A percentile compares a stretch with the other conserved stretches of the same genome.
Conservation (phyloP, 2,329 filamentous ascomycete species). For the Neoascochyta sp. region DNA sequence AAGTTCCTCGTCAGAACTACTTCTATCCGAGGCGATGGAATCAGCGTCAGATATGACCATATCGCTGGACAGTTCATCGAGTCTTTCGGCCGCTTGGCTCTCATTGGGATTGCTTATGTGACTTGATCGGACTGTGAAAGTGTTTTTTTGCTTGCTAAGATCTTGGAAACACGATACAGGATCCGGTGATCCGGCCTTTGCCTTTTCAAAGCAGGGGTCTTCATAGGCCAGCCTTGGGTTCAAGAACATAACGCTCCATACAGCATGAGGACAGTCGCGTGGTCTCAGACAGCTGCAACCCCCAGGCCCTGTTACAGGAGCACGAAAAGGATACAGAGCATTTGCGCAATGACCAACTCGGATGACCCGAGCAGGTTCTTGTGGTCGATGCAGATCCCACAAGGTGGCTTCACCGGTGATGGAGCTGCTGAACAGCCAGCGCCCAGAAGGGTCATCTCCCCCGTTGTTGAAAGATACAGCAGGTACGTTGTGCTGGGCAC, state of each 20-base stretch:
- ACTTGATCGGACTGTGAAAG: too few relatives aligned
- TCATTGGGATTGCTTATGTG: too few relatives aligned
- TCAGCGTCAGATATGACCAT: conserved; percentile 8
- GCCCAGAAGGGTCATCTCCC: conserved; percentile 52
- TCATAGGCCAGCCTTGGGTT: conserved; percentile 25
- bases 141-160: conserved; percentile 5
- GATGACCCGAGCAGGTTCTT: conserved; percentile 14
- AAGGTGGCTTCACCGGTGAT: conserved; percentile 50
- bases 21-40: neutral
- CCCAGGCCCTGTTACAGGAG: conserved; percentile 7
- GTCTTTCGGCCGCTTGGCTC: neutral
- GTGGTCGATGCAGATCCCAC: conserved; percentile 43
- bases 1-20: neutral
- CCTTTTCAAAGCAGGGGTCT: neutral
- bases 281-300: conserved; percentile 12
- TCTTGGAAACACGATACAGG: conserved; percentile 10
- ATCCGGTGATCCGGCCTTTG: neutral
- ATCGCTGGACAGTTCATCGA: conserved; percentile 1
- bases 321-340: conserved; percentile 5
- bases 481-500: conserved; percentile 50
- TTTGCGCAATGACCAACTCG: conserved; percentile 25
- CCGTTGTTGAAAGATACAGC: conserved; percentile 58
- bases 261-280: conserved; percentile 16
- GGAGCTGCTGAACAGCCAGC: conserved; percentile 56
- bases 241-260: conserved; percentile 29